Evolutionary conservation across 2,329 filamentous ascomycete species (phyloP).

Genomic region (Trichoderma atroviride): DNA sequence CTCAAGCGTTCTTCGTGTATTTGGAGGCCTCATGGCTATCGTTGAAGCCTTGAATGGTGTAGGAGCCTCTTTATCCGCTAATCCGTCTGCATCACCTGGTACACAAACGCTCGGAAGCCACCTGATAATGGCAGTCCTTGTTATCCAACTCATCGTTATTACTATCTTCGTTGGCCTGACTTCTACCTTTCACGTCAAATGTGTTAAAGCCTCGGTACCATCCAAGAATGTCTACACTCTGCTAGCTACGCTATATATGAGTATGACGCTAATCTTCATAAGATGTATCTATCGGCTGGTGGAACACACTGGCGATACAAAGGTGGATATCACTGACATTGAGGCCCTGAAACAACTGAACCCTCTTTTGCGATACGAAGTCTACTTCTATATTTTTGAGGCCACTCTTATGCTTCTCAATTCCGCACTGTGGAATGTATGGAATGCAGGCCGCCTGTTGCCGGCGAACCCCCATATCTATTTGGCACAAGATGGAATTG

Average conservation of each 20-base stretch:
- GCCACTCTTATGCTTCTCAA: constrained; percentile 14
- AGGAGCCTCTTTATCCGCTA: background rate
- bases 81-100: background rate
- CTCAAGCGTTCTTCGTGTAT: background rate
- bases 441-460: constrained; percentile 11
- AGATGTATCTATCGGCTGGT: constrained; percentile 11
- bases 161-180: background rate
- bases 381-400: constrained; percentile 5
- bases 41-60: constrained; percentile 13
- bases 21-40: constrained; percentile 4
- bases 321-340: background rate
- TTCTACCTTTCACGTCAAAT: background rate
- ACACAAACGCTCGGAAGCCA: background rate
- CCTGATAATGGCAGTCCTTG: background rate
- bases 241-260: background rate
- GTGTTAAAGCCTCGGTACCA: background rate
- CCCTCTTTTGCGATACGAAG: constrained; percentile 6
- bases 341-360: background rate
- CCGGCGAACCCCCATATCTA: background rate
- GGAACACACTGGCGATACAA: constrained; percentile 15
- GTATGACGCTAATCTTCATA: constrained; percentile 10
- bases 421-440: background rate
- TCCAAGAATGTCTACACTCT: background rate
- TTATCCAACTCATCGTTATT: constrained; percentile 10
- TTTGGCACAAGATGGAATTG: constrained; percentile 1